phyloP scores from a whole-genome alignment of 345 rosid species.

The Noccaea bulbosa region DNA sequence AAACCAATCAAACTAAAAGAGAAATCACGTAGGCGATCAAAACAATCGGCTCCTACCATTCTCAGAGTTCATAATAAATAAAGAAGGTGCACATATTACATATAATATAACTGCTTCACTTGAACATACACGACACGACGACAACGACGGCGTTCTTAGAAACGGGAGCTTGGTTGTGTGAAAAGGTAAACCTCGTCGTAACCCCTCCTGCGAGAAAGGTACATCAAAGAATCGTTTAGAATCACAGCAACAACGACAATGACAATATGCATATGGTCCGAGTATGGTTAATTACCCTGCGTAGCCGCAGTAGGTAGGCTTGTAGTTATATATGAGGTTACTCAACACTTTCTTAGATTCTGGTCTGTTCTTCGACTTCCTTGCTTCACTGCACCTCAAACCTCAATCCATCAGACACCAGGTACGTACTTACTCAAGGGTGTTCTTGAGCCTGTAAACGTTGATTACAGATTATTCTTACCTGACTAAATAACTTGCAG shows the following conservation, averaged over 20 bases:
- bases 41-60: slow-evolving; percentile 9
- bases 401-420: not conserved
- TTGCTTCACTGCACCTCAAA: slow-evolving; percentile 68
- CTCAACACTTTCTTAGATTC: slow-evolving; percentile 60
- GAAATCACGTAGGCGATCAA: not conserved
- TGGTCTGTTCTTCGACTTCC: slow-evolving; percentile 77
- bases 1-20: not conserved
- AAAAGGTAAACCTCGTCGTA: slow-evolving; percentile 87
- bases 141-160: slow-evolving; percentile 11
- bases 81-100: not conserved
- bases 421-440: no score
- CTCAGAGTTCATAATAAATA: not conserved
- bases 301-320: slow-evolving; percentile 83
- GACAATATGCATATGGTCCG: not conserved
- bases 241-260: not conserved
- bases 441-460: no score
- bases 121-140: no score
- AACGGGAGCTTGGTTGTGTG: slow-evolving; percentile 40
- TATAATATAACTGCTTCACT: not conserved
- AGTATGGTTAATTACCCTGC: slow-evolving; percentile 70
- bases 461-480: slow-evolving; percentile 32
- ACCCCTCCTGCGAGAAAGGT: slow-evolving; percentile 62
- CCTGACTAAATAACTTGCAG: slow-evolving; percentile 84
- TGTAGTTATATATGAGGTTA: slow-evolving; percentile 80
- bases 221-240: not conserved